These are phyloP conservation scores for Diphasiastrum complanatum DNA, from an alignment of 83 land plant species.

Conservation along the genomic window DNA sequence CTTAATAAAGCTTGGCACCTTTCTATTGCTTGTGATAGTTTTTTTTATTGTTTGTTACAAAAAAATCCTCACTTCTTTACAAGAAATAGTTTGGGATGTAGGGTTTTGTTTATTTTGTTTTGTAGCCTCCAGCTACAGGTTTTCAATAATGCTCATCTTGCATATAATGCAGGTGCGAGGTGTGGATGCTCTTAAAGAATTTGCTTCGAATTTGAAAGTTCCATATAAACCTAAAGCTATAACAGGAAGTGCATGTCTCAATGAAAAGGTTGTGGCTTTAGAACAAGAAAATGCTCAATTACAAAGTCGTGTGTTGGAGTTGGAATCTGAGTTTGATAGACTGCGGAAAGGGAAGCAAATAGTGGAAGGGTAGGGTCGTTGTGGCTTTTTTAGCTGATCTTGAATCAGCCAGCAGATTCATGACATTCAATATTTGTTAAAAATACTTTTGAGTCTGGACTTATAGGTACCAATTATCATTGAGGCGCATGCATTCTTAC, in stretches of 20 bases:
- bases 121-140: neutral
- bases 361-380: conserved; percentile 6
- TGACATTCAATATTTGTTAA: too few species aligned
- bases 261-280: conserved; percentile 38
- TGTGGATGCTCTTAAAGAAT: conserved; percentile 47
- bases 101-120: too few species aligned
- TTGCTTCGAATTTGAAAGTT: conserved; percentile 37
- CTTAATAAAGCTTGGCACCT: neutral
- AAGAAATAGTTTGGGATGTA: conserved; percentile 19
- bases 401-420: too few species aligned
- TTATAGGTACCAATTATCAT: too few species aligned
- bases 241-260: neutral
- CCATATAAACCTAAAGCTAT: conserved; percentile 43
- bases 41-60: neutral
- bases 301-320: conserved; percentile 37
- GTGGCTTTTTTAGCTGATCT: too few species aligned
- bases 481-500: too few species aligned
- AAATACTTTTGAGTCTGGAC: too few species aligned
- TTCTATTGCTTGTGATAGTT: neutral
- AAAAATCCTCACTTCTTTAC: neutral
- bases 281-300: conserved; percentile 41
- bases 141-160: neutral
- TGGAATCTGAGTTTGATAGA: conserved; percentile 51
- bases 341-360: conserved; percentile 59
- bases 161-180: conserved; percentile 53